phyloP scores from a whole-genome alignment of 140 eudicot genomes.

The Cichorium intybus region DNA sequence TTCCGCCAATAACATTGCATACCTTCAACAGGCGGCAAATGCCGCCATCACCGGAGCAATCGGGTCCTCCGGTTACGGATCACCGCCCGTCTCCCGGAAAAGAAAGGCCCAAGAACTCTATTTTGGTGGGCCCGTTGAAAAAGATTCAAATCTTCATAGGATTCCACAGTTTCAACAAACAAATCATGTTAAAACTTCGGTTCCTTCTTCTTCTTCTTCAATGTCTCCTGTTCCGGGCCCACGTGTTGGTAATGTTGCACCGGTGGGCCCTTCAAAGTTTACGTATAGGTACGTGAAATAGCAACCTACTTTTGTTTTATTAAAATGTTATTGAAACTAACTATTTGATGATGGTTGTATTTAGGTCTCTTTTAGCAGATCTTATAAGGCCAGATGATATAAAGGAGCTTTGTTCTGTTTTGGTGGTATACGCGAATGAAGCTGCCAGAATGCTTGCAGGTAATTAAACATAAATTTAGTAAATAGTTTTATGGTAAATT shows the following conservation, averaged over 20 bases:
- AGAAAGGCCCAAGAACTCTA: conserved; percentile 34
- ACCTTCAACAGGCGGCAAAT: conserved; percentile 61
- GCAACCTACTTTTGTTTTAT: background rate
- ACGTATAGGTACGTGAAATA: conserved; percentile 60
- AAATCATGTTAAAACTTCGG: conserved; percentile 46
- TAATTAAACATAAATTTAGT: conserved; percentile 13
- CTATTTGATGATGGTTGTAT: background rate
- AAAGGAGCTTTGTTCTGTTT: conserved; percentile 84
- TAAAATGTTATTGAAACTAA: conserved; percentile 29
- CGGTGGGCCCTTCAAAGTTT: conserved; percentile 71
- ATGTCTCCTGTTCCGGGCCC: conserved; percentile 46
- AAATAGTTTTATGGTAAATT: too few relatives aligned
- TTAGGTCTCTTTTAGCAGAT: conserved; percentile 88
- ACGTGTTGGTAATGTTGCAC: conserved; percentile 46
- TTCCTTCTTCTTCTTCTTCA: conserved; percentile 56
- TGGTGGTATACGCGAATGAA: conserved; percentile 77
- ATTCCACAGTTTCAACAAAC: conserved; percentile 58
- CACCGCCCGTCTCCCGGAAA: conserved; percentile 41
- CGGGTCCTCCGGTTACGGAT: conserved; percentile 48
- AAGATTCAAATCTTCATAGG: conserved; percentile 51
- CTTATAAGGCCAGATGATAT: conserved; percentile 80
- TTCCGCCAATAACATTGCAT: conserved; percentile 32
- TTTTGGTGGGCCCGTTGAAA: conserved; percentile 45
- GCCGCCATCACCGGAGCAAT: conserved; percentile 58
- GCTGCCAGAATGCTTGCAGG: conserved; percentile 85